Conservation (phyloP, 2,329 filamentous ascomycete genomes). For the Hymenoscyphus scutula region DNA sequence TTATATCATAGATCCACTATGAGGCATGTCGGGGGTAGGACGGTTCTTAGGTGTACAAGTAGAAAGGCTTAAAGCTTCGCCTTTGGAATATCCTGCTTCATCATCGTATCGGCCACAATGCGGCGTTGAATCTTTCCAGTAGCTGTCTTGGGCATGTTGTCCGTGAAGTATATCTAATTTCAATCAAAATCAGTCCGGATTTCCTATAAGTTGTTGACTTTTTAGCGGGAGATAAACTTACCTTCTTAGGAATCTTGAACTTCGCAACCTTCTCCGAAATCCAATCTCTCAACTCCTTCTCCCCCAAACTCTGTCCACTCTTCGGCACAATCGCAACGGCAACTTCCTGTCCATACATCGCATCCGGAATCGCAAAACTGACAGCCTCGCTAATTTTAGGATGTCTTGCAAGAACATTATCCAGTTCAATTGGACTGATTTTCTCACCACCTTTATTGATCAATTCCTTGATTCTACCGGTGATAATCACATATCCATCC, state of each 20-base stretch:
- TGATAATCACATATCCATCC: conserved; percentile 82
- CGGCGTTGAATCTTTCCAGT: conserved; percentile 85
- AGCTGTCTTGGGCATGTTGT: conserved; percentile 87
- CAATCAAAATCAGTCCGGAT: conserved; percentile 14
- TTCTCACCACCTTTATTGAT: conserved; percentile 92
- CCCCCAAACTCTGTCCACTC: conserved; percentile 53
- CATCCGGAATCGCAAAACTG: conserved; percentile 78
- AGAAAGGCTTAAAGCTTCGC: conserved; percentile 48
- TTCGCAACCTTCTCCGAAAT: conserved; percentile 69
- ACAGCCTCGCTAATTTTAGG: conserved; percentile 74
- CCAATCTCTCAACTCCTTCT: conserved; percentile 65
- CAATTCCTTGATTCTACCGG: conserved; percentile 88
- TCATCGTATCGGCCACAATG: conserved; percentile 83
- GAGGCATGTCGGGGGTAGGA: neutral
- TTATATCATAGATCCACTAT: neutral
- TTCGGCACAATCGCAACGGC: conserved; percentile 75
- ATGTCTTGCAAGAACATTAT: conserved; percentile 76
- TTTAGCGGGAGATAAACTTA: conserved; percentile 39
- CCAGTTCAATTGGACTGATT: conserved; percentile 83
- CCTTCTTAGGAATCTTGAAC: conserved; percentile 84
- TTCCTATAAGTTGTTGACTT: neutral
- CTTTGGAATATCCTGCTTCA: conserved; percentile 61
- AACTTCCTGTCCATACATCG: conserved; percentile 80
- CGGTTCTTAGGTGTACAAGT: neutral
- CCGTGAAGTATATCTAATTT: conserved; percentile 71